These are phyloP conservation scores for Salix dunnii DNA, from an alignment of 345 rosid genomes.

Conservation along the genomic window DNA sequence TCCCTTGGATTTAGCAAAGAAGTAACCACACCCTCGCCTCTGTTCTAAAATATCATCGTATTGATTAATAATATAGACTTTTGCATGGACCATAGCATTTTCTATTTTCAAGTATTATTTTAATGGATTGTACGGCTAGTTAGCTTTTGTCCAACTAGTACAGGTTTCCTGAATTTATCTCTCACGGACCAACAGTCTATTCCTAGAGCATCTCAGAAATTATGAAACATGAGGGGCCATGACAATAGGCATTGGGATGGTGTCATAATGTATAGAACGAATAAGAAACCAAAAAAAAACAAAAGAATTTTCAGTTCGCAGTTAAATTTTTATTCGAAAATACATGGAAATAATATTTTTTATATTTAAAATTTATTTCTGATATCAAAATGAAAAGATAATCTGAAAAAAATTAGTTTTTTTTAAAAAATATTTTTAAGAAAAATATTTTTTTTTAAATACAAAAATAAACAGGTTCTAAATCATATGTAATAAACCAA, in stretches of 20 bases:
- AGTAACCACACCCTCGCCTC: no score
- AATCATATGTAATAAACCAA: neutral
- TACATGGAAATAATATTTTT: no score
- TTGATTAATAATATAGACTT: neutral
- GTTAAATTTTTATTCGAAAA: no score
- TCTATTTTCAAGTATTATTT: neutral
- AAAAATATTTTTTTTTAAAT: no score
- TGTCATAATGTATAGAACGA: neutral
- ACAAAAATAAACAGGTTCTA: no score
- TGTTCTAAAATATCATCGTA: neutral
- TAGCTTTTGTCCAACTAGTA: neutral
- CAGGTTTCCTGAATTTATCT: no score
- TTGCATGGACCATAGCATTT: no score
- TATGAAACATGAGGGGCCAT: neutral
- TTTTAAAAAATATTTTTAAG: no score
- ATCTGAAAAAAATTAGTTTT: no score
- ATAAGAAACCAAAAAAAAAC: neutral
- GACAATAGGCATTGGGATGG: neutral
- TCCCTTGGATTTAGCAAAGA: neutral
- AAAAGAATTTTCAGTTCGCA: neutral
- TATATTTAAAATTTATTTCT: no score
- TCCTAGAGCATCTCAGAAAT: neutral
- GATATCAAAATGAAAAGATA: no score
- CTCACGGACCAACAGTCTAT: neutral
- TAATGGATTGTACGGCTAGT: neutral